These are phyloP conservation scores for Kwoniella sp. DNA, from an alignment of 768 basidiomycete genomes.

Conservation along the genomic window DNA sequence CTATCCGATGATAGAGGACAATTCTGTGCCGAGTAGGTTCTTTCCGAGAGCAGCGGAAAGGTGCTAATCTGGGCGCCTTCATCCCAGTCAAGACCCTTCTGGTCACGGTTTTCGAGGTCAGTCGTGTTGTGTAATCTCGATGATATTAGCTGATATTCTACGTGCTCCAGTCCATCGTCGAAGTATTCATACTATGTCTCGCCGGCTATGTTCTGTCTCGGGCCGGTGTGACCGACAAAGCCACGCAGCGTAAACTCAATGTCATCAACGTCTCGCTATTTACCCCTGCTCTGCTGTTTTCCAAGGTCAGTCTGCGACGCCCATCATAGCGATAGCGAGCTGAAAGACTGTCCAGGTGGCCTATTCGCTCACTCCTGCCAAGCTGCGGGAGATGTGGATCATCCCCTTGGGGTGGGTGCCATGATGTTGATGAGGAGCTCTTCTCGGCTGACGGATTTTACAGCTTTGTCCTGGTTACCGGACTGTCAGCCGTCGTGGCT, in stretches of 20 bases:
- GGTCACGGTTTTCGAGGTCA: slow-evolving; percentile 60
- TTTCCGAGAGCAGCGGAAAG: no score
- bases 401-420: slow-evolving; percentile 45
- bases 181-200: slow-evolving; percentile 80
- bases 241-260: slow-evolving; percentile 59
- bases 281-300: slow-evolving; percentile 67
- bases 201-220: slow-evolving; percentile 70
- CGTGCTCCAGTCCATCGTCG: slow-evolving; percentile 66
- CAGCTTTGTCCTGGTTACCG: slow-evolving; percentile 74
- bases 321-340: background rate
- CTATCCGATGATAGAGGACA: slow-evolving; percentile 9
- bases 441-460: slow-evolving; percentile 35
- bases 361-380: slow-evolving; percentile 70
- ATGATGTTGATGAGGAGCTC: no score
- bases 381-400: slow-evolving; percentile 50
- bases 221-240: slow-evolving; percentile 78
- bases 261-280: slow-evolving; percentile 74
- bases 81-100: slow-evolving; percentile 54
- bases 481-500: slow-evolving; percentile 66
- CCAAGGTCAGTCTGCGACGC: slow-evolving; percentile 58
- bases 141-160: slow-evolving; percentile 15
- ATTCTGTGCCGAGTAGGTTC: slow-evolving; percentile 30
- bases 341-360: slow-evolving; percentile 55
- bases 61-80: no score
- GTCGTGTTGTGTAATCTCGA: slow-evolving; percentile 36